Percentiles rank a stretch among this genome's conserved stretches.
Conservation (phyloP, 116 monocot species). For the Trichopus zeylanicus region DNA sequence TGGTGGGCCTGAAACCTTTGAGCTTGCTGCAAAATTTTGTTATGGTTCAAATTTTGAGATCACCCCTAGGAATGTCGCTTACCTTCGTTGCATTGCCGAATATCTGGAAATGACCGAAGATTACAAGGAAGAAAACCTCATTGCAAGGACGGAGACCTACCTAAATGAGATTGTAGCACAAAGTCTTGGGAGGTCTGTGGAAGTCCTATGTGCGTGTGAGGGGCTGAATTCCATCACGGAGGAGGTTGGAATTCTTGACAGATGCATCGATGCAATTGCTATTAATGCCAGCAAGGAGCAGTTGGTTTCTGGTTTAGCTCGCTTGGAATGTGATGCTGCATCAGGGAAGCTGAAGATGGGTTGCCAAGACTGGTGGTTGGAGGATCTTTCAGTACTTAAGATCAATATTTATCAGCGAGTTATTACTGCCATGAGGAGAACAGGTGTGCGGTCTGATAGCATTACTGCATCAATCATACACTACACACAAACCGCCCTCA, state of each 20-base stretch:
- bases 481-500: constrained; percentile 67
- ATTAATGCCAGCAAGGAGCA: constrained; percentile 61
- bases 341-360: constrained; percentile 39
- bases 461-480: constrained; percentile 58
- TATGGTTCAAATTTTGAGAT: constrained; percentile 74
- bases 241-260: constrained; percentile 45
- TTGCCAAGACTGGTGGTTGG: constrained; percentile 79
- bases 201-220: constrained; percentile 56
- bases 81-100: constrained; percentile 57
- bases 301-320: constrained; percentile 64
- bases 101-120: constrained; percentile 84
- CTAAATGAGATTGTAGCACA: constrained; percentile 49
- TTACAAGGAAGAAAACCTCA: constrained; percentile 49
- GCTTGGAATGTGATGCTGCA: constrained; percentile 44
- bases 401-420: constrained; percentile 63
- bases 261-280: constrained; percentile 65
- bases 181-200: constrained; percentile 56
- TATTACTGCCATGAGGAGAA: constrained; percentile 64
- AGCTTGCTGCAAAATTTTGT: constrained; percentile 73
- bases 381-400: constrained; percentile 55
- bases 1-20: constrained; percentile 53
- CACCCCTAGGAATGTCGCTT: constrained; percentile 37
- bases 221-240: constrained; percentile 44
- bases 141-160: constrained; percentile 45
- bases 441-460: constrained; percentile 75